Base-by-base conservation (phyloP, 2,329 filamentous ascomycete species). In the Fusarium acutatum region DNA sequence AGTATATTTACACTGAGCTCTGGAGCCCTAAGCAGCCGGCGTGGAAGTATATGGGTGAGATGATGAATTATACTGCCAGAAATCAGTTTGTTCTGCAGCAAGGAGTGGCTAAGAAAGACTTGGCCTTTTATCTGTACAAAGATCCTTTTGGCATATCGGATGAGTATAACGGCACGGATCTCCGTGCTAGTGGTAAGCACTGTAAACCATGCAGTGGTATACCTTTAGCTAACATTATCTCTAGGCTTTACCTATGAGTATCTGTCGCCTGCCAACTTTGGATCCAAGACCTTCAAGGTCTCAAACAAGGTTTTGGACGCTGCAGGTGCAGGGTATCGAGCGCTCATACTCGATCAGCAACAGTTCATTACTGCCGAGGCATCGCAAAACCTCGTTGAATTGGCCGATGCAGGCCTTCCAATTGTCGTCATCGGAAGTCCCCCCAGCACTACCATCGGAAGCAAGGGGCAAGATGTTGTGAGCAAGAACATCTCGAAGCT, bases 211-310 rank as follows among this genome's bases (percentile, higher is more conserved):
- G 11, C 11, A 20, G 20, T 38, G 10, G 12, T 38, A 7, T 38
- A 1, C 8, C 38, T 15, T n/a, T 9, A 15, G 14, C 38, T 41
- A n/a, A n/a, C 14, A 0, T 6, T 6, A 15, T 41, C 12, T 20
- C 8, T 7, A 46, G 44, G 44, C 9, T 47, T 47, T 4, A 47
- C 44, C 1, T 30, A 47, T 1, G 44, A 47, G 26, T 47, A 47
- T 30, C 3, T 47, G 0, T 47, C 44, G 26, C 44, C 44, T 12
- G 26, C 44, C 0, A 30, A 47, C 26, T n/a, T 47, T 30, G 26
- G 26, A 2, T 30, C 44, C 1, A 47, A 30, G 10, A 2, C 7
- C 0, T 12, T 30, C 10, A n/a, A 30, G 20, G 44, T 30, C 3
- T 2, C 44, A 2, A n/a, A 47, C 7, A 47, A 3, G 26, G 2